Evolutionary conservation across 371 early-diverging fungal genomes (phyloP).

Genomic region (Dichotomocladium elegans): DNA sequence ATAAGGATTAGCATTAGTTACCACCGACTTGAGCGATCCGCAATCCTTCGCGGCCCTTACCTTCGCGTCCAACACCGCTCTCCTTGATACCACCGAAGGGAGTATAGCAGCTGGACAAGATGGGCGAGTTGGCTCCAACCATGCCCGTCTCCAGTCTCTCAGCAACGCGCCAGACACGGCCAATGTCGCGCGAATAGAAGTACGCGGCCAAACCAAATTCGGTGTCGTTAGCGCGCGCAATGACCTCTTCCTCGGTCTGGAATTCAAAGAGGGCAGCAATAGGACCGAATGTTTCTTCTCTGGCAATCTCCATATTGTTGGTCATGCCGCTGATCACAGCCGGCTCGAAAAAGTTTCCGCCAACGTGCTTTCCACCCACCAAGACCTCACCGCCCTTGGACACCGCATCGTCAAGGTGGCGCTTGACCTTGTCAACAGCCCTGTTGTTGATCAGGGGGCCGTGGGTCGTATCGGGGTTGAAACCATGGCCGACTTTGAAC

Average conservation of each 20-base stretch:
- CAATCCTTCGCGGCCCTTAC: too few relatives aligned
- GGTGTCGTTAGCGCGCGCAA: constrained; percentile 71
- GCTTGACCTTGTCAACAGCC: constrained; percentile 66
- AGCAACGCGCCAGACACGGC: constrained; percentile 76
- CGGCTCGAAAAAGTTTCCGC: constrained; percentile 70
- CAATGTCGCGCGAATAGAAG: constrained; percentile 73
- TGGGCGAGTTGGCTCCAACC: constrained; percentile 86
- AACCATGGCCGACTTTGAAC: constrained; percentile 76
- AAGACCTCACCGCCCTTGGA: constrained; percentile 62
- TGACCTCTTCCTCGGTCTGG: constrained; percentile 65
- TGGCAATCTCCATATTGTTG: constrained; percentile 54
- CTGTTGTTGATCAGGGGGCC: constrained; percentile 79
- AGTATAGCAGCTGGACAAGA: constrained; percentile 57
- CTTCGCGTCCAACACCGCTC: constrained; percentile 80
- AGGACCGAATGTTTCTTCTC: constrained; percentile 82
- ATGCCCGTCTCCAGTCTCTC: constrained; percentile 84
- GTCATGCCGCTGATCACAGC: constrained; percentile 65
- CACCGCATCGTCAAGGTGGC: constrained; percentile 71
- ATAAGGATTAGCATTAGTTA: not conserved
- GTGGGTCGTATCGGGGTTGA: constrained; percentile 55
- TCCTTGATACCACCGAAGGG: constrained; percentile 88
- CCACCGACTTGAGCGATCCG: too few relatives aligned
- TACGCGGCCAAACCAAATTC: constrained; percentile 81
- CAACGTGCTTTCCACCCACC: constrained; percentile 51
- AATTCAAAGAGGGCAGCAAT: constrained; percentile 71